These are phyloP conservation scores for Bryoglossum gracile DNA, from an alignment of 495 filamentous ascomycete species.

Conservation along the genomic window DNA sequence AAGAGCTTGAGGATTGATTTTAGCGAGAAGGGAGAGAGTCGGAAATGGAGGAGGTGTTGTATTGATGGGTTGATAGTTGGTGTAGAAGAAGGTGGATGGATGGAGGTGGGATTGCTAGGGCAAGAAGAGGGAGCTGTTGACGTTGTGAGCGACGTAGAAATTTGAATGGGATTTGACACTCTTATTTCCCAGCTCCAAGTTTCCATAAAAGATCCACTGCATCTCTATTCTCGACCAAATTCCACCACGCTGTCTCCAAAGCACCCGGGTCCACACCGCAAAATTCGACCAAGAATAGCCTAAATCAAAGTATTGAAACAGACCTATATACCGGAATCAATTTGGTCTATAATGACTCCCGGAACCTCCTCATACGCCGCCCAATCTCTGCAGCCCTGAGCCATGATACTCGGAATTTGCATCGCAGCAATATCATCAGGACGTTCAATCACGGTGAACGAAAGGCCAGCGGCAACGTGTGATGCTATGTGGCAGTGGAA, in stretches of 20 bases:
- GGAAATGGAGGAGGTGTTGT: constrained; percentile 74
- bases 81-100: constrained; percentile 61
- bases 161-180: too few species aligned
- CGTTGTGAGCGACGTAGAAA: constrained; percentile 17
- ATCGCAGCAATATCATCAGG: constrained; percentile 34
- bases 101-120: constrained; percentile 45
- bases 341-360: constrained; percentile 46
- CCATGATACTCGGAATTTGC: constrained; percentile 32
- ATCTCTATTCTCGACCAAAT: too few species aligned
- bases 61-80: constrained; percentile 81
- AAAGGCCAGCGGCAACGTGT: constrained; percentile 48
- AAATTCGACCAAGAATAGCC: too few species aligned
- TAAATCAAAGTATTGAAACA: too few species aligned
- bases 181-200: too few species aligned
- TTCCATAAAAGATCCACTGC: too few species aligned
- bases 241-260: too few species aligned
- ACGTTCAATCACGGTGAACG: constrained; percentile 39
- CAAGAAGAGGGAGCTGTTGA: constrained; percentile 14
- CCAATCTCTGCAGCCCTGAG: constrained; percentile 46
- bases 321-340: constrained; percentile 43
- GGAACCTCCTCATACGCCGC: constrained; percentile 34
- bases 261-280: too few species aligned
- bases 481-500: constrained; percentile 45
- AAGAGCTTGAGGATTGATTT: constrained; percentile 59
- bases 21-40: constrained; percentile 43